A percentile compares a stretch with the other conserved stretches of the same genome.
These are phyloP conservation scores for Poterioochromonas sp. DNA, from an alignment of 352 stramenopile genomes.

Conservation along the genomic window DNA sequence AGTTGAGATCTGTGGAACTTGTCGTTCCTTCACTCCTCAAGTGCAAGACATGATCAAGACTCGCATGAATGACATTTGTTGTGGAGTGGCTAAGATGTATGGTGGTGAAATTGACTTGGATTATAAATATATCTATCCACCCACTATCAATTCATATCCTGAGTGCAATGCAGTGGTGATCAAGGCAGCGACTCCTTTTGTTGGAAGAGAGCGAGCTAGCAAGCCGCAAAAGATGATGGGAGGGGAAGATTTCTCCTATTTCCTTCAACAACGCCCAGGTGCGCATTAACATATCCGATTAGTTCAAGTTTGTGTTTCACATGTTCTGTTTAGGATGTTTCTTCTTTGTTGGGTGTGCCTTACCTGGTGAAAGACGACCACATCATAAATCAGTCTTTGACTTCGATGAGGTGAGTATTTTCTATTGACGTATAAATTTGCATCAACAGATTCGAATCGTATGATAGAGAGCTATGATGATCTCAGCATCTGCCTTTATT, in stretches of 20 bases:
- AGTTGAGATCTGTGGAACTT: slow-evolving; percentile 73
- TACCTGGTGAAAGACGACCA: background rate
- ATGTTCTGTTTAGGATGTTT: slow-evolving; percentile 2
- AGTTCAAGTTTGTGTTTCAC: background rate
- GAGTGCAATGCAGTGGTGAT: slow-evolving; percentile 49
- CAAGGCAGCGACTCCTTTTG: slow-evolving; percentile 56
- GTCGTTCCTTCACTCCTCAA: slow-evolving; percentile 76
- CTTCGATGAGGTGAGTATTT: slow-evolving; percentile 17
- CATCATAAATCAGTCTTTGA: slow-evolving; percentile 31
- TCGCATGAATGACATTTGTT: slow-evolving; percentile 67
- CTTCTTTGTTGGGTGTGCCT: slow-evolving; percentile 21
- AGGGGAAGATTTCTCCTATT: slow-evolving; percentile 84
- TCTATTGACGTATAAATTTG: background rate
- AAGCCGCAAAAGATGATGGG: slow-evolving; percentile 73
- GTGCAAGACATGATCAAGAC: slow-evolving; percentile 65
- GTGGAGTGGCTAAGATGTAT: slow-evolving; percentile 65
- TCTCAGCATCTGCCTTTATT: background rate
- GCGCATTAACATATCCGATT: too few relatives aligned
- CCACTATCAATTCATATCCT: slow-evolving; percentile 52
- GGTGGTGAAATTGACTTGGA: slow-evolving; percentile 64
- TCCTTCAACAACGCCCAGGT: slow-evolving; percentile 49
- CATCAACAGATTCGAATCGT: background rate
- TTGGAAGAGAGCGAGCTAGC: slow-evolving; percentile 55
- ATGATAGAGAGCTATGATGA: background rate
- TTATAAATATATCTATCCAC: slow-evolving; percentile 50